Percentiles rank a stretch among this genome's conserved stretches.
Evolutionary conservation across 2,329 filamentous ascomycete genomes (phyloP).

Genomic region (Hymenoscyphus infarciens): DNA sequence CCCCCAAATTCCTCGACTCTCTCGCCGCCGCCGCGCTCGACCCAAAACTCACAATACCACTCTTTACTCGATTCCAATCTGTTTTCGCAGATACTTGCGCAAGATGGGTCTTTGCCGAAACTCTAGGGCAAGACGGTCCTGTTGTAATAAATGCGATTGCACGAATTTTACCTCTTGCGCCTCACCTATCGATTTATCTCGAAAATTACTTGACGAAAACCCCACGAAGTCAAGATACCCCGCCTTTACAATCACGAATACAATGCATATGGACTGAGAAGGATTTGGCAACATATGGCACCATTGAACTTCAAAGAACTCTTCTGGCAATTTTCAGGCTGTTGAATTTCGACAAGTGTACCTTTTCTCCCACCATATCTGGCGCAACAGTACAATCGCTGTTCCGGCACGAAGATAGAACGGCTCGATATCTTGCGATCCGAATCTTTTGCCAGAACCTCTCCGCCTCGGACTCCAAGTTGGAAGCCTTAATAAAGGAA

Average conservation of each 20-base stretch:
- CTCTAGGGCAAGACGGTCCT: conserved; percentile 20
- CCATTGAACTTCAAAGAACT: conserved; percentile 40
- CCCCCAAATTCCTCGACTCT: conserved; percentile 66
- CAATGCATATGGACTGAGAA: conserved; percentile 26
- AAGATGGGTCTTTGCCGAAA: conserved; percentile 60
- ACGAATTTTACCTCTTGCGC: conserved; percentile 75
- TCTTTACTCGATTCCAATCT: conserved; percentile 72
- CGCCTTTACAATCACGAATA: conserved; percentile 25
- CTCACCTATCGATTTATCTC: conserved; percentile 72
- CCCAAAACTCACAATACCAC: conserved; percentile 63
- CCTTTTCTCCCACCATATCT: conserved; percentile 62
- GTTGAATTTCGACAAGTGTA: conserved; percentile 68
- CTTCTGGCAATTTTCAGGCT: conserved; percentile 75
- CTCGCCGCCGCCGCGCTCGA: conserved; percentile 67
- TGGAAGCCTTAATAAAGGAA: conserved; percentile 65
- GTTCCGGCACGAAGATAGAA: conserved; percentile 55
- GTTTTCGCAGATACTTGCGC: conserved; percentile 80
- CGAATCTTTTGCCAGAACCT: conserved; percentile 77
- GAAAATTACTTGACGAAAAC: conserved; percentile 43
- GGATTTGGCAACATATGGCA: conserved; percentile 36
- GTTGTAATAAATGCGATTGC: conserved; percentile 68
- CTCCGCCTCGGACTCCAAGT: conserved; percentile 73
- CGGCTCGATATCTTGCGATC: conserved; percentile 76
- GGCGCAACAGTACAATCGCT: conserved; percentile 66
- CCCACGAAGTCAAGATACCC: conserved; percentile 29